These are phyloP conservation scores for Aspergillus nidulans DNA, from an alignment of 495 filamentous ascomycete species.

Conservation along the genomic window DNA sequence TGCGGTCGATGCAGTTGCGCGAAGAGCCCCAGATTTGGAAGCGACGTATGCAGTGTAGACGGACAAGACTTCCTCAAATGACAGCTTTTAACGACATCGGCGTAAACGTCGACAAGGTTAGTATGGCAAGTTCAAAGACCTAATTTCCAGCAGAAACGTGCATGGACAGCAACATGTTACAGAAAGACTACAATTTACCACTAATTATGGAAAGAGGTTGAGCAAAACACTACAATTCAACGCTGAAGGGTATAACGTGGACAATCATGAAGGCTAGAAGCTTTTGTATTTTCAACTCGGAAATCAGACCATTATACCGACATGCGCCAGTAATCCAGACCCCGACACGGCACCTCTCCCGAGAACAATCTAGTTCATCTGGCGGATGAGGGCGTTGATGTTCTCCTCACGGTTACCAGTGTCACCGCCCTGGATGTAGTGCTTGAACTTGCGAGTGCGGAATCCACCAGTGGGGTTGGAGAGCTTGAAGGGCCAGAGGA, in stretches of 20 bases:
- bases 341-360: constrained; percentile 25
- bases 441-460: constrained; percentile 94
- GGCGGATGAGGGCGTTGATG: constrained; percentile 92
- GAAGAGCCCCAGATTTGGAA: too few relatives aligned
- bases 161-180: too few relatives aligned
- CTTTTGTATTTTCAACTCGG: constrained; percentile 32
- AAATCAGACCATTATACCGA: constrained; percentile 42
- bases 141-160: too few relatives aligned
- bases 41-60: too few relatives aligned
- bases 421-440: constrained; percentile 99
- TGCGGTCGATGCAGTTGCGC: too few relatives aligned
- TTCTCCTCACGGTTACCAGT: constrained; percentile 97
- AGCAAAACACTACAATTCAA: constrained; percentile 6
- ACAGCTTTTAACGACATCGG: too few relatives aligned
- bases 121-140: too few relatives aligned
- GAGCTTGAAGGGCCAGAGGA: constrained; percentile 99
- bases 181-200: background rate
- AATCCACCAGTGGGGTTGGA: constrained; percentile 96
- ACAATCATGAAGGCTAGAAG: constrained; percentile 30
- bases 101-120: background rate
- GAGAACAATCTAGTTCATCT: constrained; percentile 83
- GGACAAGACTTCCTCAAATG: too few relatives aligned
- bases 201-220: background rate
- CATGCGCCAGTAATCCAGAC: constrained; percentile 31
- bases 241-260: constrained; percentile 7